Percentiles rank a stretch among this genome's conserved stretches.
These are phyloP conservation scores for Saccharomyces pastorianus DNA, from an alignment of 1,139 yeast species.

Conservation along the genomic window DNA sequence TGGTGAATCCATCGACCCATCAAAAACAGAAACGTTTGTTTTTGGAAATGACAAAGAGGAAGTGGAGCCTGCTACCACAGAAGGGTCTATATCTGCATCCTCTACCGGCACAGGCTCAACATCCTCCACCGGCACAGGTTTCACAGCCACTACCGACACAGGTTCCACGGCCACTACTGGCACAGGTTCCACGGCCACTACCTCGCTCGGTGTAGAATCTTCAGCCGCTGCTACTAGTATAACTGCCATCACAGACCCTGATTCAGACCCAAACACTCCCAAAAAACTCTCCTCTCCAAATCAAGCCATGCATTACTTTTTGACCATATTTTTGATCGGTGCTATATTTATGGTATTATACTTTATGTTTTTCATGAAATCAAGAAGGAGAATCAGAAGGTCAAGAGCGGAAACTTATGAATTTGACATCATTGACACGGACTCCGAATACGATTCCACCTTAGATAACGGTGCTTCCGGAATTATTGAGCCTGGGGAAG, in stretches of 20 bases:
- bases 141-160: too few relatives aligned
- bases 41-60: conserved; percentile 37
- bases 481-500: conserved; percentile 10
- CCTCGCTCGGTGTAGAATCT: conserved; percentile 1
- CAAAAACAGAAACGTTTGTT: conserved; percentile 45
- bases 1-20: conserved; percentile 67
- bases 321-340: conserved; percentile 53
- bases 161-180: not conserved
- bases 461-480: conserved; percentile 16
- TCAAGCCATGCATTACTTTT: conserved; percentile 39
- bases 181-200: not conserved
- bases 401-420: conserved; percentile 64
- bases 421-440: conserved; percentile 66
- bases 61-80: conserved; percentile 3
- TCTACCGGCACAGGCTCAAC: not conserved
- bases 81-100: conserved; percentile 1
- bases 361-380: conserved; percentile 39
- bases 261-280: conserved; percentile 17
- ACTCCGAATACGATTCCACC: conserved; percentile 32
- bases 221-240: conserved; percentile 2
- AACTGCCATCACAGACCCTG: conserved; percentile 4
- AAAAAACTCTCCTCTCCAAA: conserved; percentile 19
- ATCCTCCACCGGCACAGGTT: not conserved
- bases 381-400: conserved; percentile 50
- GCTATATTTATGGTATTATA: conserved; percentile 46